These are phyloP conservation scores for Thalassiosira hispida DNA, from an alignment of 352 stramenopile genomes.

Conservation along the genomic window DNA sequence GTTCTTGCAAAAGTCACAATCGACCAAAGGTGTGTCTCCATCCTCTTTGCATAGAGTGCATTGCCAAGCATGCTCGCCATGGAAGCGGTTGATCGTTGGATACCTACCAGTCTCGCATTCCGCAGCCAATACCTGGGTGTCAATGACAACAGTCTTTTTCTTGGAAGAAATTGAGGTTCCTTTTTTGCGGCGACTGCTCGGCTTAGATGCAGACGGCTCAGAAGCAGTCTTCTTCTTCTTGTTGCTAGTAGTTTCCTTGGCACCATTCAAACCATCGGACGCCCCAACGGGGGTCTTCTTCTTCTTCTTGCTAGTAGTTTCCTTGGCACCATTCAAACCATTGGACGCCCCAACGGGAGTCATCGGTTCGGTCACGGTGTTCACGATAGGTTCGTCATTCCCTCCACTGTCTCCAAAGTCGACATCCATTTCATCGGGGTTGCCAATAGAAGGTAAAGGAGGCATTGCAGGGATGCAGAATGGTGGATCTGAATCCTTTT, in stretches of 20 bases:
- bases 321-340: neutral
- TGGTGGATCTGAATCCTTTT: slow-evolving; percentile 16
- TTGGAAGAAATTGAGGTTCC: slow-evolving; percentile 21
- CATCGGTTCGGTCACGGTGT: neutral
- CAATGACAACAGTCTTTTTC: slow-evolving; percentile 58
- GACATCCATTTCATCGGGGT: neutral
- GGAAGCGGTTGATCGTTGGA: slow-evolving; percentile 68
- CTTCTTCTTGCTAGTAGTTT: neutral
- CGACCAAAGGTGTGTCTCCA: slow-evolving; percentile 38
- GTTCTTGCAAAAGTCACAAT: slow-evolving; percentile 78
- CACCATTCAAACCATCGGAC: neutral
- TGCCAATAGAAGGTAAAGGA: slow-evolving; percentile 37
- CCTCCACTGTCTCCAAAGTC: slow-evolving; percentile 7
- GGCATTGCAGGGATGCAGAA: slow-evolving; percentile 4
- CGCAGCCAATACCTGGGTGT: slow-evolving; percentile 63
- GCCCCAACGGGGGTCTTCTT: slow-evolving; percentile 9
- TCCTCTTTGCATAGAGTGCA: slow-evolving; percentile 68
- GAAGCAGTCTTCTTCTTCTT: slow-evolving; percentile 7
- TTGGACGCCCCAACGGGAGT: neutral
- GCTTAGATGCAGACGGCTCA: slow-evolving; percentile 2
- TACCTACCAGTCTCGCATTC: slow-evolving; percentile 76
- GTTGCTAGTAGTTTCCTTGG: neutral
- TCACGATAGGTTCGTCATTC: neutral
- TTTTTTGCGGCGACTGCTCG: slow-evolving; percentile 18
- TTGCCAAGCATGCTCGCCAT: slow-evolving; percentile 45